phyloP scores from a whole-genome alignment of 768 basidiomycete species.

The Calocybe indica region DNA sequence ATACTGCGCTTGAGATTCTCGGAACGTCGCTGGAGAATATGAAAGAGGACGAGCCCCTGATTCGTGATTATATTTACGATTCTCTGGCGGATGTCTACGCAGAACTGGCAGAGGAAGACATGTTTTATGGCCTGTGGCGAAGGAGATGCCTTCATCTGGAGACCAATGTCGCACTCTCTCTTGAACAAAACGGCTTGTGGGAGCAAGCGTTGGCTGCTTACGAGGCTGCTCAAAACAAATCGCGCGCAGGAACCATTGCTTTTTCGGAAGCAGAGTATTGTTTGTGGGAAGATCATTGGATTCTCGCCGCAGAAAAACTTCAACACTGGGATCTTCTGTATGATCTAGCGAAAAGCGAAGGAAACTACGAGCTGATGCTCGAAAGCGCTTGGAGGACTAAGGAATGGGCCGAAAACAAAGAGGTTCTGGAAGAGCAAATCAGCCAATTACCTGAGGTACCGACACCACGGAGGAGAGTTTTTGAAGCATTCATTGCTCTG shows the following conservation, averaged over 20 bases:
- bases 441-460: conserved; percentile 76
- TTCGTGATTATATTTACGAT: conserved; percentile 82
- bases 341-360: conserved; percentile 84
- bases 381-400: conserved; percentile 94
- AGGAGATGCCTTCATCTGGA: conserved; percentile 84
- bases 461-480: conserved; percentile 95
- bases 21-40: conserved; percentile 71
- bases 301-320: conserved; percentile 89
- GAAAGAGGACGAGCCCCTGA: conserved; percentile 72
- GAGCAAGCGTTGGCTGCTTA: conserved; percentile 84
- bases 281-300: conserved; percentile 99
- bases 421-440: conserved; percentile 76
- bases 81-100: conserved; percentile 94
- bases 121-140: conserved; percentile 96
- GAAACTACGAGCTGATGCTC: conserved; percentile 85
- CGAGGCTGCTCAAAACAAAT: conserved; percentile 84
- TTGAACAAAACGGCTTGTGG: conserved; percentile 98
- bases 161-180: conserved; percentile 82
- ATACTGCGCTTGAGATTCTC: conserved; percentile 82
- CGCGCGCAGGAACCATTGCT: conserved; percentile 73
- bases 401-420: conserved; percentile 84
- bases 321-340: conserved; percentile 97
- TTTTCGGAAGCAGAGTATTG: conserved; percentile 96
- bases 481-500: conserved; percentile 90
- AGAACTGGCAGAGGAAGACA: conserved; percentile 92